Evolutionary conservation across 345 rosid genomes (phyloP).

Genomic region (Cardamine resedifolia): DNA sequence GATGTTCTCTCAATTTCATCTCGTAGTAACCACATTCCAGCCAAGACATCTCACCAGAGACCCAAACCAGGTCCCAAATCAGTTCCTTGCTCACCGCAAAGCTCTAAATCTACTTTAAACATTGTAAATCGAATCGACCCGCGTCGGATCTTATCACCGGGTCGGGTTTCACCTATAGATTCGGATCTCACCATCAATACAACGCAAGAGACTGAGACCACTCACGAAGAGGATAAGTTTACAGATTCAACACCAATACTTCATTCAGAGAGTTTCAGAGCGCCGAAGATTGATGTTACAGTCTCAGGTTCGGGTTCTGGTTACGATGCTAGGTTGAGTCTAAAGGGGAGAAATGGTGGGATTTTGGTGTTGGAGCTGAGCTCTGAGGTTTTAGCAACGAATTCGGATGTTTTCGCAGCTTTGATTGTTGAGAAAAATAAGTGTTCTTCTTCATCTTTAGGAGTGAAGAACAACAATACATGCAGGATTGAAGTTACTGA

Average conservation of each 20-base stretch:
- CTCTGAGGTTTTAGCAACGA: conserved; percentile 56
- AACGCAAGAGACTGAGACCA: conserved; percentile 35
- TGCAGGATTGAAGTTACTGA: conserved; percentile 77
- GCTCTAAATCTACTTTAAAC: conserved; percentile 61
- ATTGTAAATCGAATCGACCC: conserved; percentile 83
- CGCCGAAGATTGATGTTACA: conserved; percentile 32
- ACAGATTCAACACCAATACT: conserved; percentile 35
- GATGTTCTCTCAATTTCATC: conserved; percentile 49
- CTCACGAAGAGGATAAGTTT: conserved; percentile 28
- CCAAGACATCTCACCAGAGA: conserved; percentile 34
- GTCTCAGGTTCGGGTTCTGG: conserved; percentile 31
- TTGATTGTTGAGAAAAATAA: conserved; percentile 49
- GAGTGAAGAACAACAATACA: conserved; percentile 38
- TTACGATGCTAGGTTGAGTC: conserved; percentile 67
- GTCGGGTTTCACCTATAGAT: conserved; percentile 94
- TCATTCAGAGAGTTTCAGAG: conserved; percentile 46
- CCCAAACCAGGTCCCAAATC: conserved; percentile 45
- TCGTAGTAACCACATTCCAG: conserved; percentile 31
- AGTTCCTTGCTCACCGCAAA: conserved; percentile 63
- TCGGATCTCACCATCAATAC: conserved; percentile 44
- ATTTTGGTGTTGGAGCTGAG: conserved; percentile 67
- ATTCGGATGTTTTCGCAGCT: conserved; percentile 62
- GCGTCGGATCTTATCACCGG: conserved; percentile 90
- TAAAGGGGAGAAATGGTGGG: conserved; percentile 74
- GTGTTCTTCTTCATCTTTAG: conserved; percentile 20